Conservation (phyloP, 306 rosid species). For the Cajanus cajan region DNA sequence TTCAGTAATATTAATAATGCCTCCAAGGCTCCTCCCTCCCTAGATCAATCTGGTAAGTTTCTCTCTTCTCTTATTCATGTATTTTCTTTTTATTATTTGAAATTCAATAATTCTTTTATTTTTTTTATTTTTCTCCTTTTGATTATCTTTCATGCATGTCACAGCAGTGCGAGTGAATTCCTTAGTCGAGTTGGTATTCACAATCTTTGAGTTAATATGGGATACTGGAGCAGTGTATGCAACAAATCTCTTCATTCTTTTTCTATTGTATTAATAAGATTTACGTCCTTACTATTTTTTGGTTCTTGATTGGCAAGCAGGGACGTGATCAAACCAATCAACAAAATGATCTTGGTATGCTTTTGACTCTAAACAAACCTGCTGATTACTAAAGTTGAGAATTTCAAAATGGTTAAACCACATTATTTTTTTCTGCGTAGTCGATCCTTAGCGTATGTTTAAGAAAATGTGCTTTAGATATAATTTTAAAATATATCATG, state of each 20-base stretch:
- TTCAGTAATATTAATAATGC: not conserved
- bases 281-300: not conserved
- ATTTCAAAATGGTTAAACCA: not conserved
- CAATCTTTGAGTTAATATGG: conserved; percentile 38
- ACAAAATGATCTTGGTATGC: conserved; percentile 26
- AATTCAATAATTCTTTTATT: not conserved
- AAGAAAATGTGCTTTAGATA: not conserved
- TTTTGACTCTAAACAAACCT: not conserved
- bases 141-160: conserved; percentile 31
- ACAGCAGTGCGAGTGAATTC: not conserved
- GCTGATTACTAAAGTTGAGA: not conserved
- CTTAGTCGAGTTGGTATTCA: not conserved
- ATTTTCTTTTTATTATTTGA: not conserved
- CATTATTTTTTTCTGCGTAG: not conserved
- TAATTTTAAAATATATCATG: not conserved
- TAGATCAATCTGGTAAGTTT: conserved; percentile 21
- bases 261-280: not conserved
- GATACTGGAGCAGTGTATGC: conserved; percentile 31
- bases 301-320: conserved; percentile 5
- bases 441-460: not conserved
- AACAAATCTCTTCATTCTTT: not conserved
- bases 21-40: not conserved
- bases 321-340: conserved; percentile 30
- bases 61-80: not conserved
- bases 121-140: not conserved